Base-by-base conservation (phyloP, 495 filamentous ascomycete genomes). In the Apodospora peruviana region DNA sequence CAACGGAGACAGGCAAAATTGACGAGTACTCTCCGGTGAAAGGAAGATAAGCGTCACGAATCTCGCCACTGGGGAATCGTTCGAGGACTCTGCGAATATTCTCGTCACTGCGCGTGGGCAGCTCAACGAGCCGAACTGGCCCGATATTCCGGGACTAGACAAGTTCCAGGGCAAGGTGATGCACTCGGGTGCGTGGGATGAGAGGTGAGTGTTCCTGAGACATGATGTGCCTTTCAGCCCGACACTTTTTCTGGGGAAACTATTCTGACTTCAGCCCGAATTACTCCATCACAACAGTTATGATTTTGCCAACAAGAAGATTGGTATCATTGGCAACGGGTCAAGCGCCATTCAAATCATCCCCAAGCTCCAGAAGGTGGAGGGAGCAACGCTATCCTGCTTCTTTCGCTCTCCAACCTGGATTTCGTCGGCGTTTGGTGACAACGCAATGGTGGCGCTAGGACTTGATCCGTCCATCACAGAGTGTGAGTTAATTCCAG, bases 281-380 rank as follows among this genome's bases (percentile, higher is more conserved):
- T 14, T 32, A 7, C 27, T 32, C 27, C 27, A 7, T 32, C 27
- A 32, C 34, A 68, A 44, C 45, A 73, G 69, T 14, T 76, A 76
- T 51, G 70, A 73, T 53, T 60, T 78, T 32, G 49, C 47, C 21
- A 66, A 71, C 47, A 82, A 82, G 60, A 68, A 62, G 43, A 70
- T 83, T 29, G 80, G 65, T 2, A 48, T 77, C 5, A 68, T 77
- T n/a, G 73, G 74, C 11, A 75, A 69, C 71, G 82, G 85, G 19
- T 82, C 84, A 17, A 86, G 83, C 16, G 79, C 78, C 9, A 83
- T 79, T n/a, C 86, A 88, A 58, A 86, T 88, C 52, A 72, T 85
- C 19, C 83, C 85, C 12, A 77, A 76, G 38, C 67, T 87, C 22
- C 78, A 79, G 40, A 78, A 77, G 41, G 50, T 75, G 5, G 73